Base-by-base conservation (phyloP, 1,284 basidiomycete species). In the Singerocomus rubriflavus region DNA sequence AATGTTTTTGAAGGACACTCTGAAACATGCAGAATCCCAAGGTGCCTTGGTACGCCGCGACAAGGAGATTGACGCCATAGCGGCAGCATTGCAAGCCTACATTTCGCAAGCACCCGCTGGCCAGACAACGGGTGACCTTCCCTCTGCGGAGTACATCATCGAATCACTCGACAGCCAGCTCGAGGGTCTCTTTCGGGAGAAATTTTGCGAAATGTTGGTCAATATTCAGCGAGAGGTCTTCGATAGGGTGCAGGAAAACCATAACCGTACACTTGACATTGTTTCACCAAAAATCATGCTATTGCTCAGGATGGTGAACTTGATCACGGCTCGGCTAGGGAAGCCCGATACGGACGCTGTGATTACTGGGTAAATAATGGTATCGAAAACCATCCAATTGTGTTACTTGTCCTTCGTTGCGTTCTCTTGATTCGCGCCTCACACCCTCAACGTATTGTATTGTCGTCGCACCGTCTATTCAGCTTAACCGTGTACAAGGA, bases 81-180 rank as follows among this genome's bases (percentile, higher is more conserved):
- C 66, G 12, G 68, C 65, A 13, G 75, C 77, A 7, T 53, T 78
- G 4, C 63, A 67, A 29, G 70, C 72, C 26, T 71, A 70, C 48
- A 63, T 72, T 10, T 59, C 68, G 25, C 65, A 65, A 47, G 60
- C 68, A 12, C 63, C 70, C 51, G 2, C 64, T 59, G 16, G 59
- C 12, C 58, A 65, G 34, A 49, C 60, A 13, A 35, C 54, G 11
- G 56, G 64, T 6, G 53, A 63, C 34, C 59, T 69, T 17, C 67
- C 73, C 2, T 66, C 75, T 5, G 53, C 67, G 0, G 73, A 77
- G n/a, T 68, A 73, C 45, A 65, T 82, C 48, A 46, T 77, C 9
- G 58, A 71, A 26, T 57, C 68, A 12, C 63, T 82, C 44, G 63
- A 72, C 25, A 71, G 72, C 17, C 65, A 70, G 1, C 56, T 82